phyloP scores from a whole-genome alignment of 345 rosid species.

The Adansonia digitata region DNA sequence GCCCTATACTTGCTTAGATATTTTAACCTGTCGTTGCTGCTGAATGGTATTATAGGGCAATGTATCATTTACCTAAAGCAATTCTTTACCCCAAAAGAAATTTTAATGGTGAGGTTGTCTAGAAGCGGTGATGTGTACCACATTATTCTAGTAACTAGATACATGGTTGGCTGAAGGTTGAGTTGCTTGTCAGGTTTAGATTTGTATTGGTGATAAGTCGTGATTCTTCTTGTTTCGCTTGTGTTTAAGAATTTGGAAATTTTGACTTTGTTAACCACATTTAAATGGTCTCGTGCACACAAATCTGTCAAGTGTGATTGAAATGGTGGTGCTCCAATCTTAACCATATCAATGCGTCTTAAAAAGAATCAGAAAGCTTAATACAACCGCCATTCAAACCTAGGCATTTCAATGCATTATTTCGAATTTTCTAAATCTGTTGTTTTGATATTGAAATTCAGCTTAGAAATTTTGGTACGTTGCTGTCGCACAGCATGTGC shows the following conservation, averaged over 20 bases:
- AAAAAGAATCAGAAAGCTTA: not conserved
- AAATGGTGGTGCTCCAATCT: not conserved
- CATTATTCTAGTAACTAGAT: not conserved
- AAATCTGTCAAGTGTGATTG: no score
- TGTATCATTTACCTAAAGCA: not conserved
- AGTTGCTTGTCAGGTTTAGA: not conserved
- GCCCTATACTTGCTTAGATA: slow-evolving; percentile 70
- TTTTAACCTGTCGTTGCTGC: slow-evolving; percentile 85
- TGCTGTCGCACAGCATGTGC: not conserved
- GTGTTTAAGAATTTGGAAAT: not conserved
- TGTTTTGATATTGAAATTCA: not conserved
- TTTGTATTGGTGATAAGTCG: not conserved
- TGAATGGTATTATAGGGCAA: slow-evolving; percentile 24
- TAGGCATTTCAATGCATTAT: not conserved
- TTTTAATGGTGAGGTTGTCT: not conserved
- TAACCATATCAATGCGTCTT: no score
- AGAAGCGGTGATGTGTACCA: not conserved
- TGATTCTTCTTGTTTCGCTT: not conserved
- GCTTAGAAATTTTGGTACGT: not conserved
- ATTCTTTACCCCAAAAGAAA: not conserved
- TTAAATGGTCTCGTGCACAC: not conserved
- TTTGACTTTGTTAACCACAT: not conserved
- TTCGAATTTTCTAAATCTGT: not conserved
- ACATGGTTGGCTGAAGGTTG: not conserved
- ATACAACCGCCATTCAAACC: no score